These are phyloP conservation scores for Lecanicillium sp. DNA, from an alignment of 2,329 filamentous ascomycete genomes.

Conservation along the genomic window DNA sequence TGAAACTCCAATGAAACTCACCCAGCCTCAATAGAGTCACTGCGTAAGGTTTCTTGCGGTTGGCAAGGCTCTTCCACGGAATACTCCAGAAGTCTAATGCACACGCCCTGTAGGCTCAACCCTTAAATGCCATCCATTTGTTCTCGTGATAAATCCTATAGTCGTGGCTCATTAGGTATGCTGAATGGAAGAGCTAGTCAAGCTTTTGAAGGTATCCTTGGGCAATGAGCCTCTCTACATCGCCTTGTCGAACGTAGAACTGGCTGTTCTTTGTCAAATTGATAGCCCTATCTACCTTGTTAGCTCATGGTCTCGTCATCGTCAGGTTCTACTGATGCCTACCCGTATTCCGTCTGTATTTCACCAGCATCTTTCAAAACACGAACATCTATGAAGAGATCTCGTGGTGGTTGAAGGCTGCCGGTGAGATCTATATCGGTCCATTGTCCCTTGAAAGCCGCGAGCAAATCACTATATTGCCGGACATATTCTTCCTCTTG, in stretches of 20 bases:
- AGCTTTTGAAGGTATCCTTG: conserved; percentile 93
- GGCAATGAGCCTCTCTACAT: conserved; percentile 88
- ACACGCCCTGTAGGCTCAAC: no score
- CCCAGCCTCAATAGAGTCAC: no score
- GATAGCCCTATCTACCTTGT: conserved; percentile 57
- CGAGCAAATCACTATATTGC: conserved; percentile 82
- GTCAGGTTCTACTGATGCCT: conserved; percentile 31
- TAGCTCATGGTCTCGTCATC: conserved; percentile 1
- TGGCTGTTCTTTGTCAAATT: conserved; percentile 97
- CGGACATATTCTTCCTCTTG: conserved; percentile 96
- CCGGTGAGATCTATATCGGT: conserved; percentile 95
- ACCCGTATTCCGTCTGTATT: conserved; percentile 99
- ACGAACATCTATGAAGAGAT: conserved; percentile 93
- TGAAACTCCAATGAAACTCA: no score
- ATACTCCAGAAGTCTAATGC: no score
- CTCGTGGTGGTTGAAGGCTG: conserved; percentile 84
- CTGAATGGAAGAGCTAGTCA: conserved; percentile 53
- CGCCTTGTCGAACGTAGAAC: conserved; percentile 91
- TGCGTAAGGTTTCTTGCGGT: no score
- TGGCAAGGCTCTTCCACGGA: no score
- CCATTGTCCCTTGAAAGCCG: conserved; percentile 98
- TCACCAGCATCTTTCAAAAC: conserved; percentile 96
- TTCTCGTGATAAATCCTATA: no score
- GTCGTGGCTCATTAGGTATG: no score
- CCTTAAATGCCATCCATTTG: no score